These are phyloP conservation scores for Cucumis melo DNA, from an alignment of 306 rosid genomes.

Conservation along the genomic window DNA sequence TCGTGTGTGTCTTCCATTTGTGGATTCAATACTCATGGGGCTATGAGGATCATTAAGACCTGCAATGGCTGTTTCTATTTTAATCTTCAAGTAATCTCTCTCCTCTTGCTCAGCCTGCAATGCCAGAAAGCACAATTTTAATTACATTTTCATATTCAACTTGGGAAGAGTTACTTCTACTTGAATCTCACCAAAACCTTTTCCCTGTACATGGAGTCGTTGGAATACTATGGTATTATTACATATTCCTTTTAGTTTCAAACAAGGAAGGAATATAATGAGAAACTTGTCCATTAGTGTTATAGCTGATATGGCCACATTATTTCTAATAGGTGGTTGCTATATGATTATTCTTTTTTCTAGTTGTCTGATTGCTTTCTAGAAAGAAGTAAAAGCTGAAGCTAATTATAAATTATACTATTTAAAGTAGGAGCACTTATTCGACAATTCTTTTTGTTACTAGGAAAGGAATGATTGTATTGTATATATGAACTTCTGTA, in stretches of 20 bases:
- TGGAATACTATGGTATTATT: too few species aligned
- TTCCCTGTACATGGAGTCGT: too few species aligned
- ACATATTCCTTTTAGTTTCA: too few species aligned
- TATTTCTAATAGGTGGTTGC: neutral
- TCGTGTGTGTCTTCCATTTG: neutral
- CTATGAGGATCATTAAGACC: constrained; percentile 70
- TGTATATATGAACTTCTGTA: too few species aligned
- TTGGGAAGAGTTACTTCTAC: neutral
- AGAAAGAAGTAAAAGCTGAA: neutral
- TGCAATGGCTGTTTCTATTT: constrained; percentile 60
- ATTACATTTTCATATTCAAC: neutral
- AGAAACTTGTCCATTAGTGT: too few species aligned
- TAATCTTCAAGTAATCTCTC: constrained; percentile 44
- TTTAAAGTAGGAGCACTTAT: neutral
- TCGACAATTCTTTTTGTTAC: neutral
- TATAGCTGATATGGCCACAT: neutral
- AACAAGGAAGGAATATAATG: too few species aligned
- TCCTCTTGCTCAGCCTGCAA: constrained; percentile 83
- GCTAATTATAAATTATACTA: neutral
- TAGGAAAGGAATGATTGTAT: too few species aligned
- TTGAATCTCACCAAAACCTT: neutral
- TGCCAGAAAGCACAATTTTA: neutral
- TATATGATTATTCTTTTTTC: neutral
- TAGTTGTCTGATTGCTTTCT: neutral
- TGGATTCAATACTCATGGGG: constrained; percentile 51